Base-by-base conservation (phyloP, 306 rosid genomes). In the Vicia villosa region DNA sequence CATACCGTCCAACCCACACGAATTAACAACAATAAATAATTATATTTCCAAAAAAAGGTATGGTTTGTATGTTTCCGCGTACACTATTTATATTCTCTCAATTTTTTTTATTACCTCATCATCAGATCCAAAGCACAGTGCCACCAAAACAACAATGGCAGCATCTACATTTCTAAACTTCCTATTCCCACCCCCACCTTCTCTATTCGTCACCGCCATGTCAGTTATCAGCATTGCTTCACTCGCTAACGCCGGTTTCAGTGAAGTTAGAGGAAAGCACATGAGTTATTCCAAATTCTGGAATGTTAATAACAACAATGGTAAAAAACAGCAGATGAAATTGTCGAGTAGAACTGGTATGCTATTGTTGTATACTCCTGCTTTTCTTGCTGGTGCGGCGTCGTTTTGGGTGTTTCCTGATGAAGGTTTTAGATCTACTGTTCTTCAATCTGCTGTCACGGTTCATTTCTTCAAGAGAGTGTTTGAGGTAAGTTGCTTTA, bases 401-500 rank as follows among this genome's bases (percentile, higher is more conserved):
- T 84, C 91, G 19, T 78, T 88, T 38, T 65, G 41, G 63, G n/a
- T 85, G 22, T 77, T 79, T 11, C 85, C 90, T 7, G 41, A 38
- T 4, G 42, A 75, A 1, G 46, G 69, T 64, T 5, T 79, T 52
- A 78, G 98, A 70, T 51, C 69, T 43, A 52, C 79, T 0, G 5
- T 87, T 55, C 82, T 90, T 71, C 83, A 76, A 3, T 80, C 79
- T 30, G 90, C 89, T 58, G 52, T 90, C 0, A 77, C 90, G 9
- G 5, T 90, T 4, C 98, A 94, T 70, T 94, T 90, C 88, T 79
- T 88, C 69, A 90, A 90, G 78, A 82, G 98, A 47, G n/a, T 80
- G 2, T 30, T 86, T 37, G 98, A 93, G 96, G 96, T 86, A 76
- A 32, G 0, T 4, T 58, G 26, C 0, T n/a, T 0, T 34, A 34